Evolutionary conservation across 2,329 filamentous ascomycete species (phyloP).

Genomic region (Decorospora gaudefroyi): DNA sequence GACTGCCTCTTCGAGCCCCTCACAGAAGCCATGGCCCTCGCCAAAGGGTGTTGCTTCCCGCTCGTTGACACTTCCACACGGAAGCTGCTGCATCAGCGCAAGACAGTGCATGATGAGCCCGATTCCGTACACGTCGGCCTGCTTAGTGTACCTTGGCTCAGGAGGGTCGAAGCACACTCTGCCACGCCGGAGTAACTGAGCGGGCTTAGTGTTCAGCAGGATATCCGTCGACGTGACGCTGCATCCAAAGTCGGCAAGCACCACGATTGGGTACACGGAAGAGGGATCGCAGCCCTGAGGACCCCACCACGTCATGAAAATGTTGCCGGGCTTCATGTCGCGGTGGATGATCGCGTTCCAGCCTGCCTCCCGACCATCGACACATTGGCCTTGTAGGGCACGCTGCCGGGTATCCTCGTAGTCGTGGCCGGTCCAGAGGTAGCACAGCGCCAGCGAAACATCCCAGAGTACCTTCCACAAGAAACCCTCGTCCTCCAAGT

Average conservation of each 20-base stretch:
- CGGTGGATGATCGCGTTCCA: slow-evolving; percentile 21
- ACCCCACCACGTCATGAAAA: slow-evolving; percentile 16
- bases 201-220: background rate
- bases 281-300: background rate
- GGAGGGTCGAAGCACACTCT: background rate
- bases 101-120: slow-evolving; percentile 10
- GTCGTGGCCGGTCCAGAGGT: slow-evolving; percentile 12
- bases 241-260: slow-evolving; percentile 24
- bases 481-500: slow-evolving; percentile 17
- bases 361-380: background rate
- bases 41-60: background rate
- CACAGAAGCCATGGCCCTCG: background rate
- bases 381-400: background rate
- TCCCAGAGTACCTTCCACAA: slow-evolving; percentile 22
- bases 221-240: background rate
- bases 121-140: slow-evolving; percentile 5
- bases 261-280: slow-evolving; percentile 6
- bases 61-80: background rate
- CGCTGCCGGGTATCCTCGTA: background rate
- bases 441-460: slow-evolving; percentile 17
- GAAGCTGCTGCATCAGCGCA: slow-evolving; percentile 1
- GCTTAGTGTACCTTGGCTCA: background rate
- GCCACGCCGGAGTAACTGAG: background rate
- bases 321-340: slow-evolving; percentile 26
- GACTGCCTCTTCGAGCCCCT: background rate